phyloP scores from a whole-genome alignment of 148 eudicot genomes.

The Cornus suecica region DNA sequence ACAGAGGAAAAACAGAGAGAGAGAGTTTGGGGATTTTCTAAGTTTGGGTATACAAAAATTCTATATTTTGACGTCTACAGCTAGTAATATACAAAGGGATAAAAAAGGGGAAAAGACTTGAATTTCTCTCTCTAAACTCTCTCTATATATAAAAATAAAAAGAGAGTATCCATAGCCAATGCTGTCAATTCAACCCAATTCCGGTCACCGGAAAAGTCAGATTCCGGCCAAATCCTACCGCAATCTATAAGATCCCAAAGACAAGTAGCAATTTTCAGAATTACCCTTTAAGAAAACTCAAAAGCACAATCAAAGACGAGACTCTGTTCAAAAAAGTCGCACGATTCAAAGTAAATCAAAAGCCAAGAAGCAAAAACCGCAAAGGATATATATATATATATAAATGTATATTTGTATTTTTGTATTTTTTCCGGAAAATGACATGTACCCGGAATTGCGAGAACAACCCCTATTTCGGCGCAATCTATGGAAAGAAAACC shows the following conservation, averaged over 20 bases:
- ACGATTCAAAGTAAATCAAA: constrained; percentile 12
- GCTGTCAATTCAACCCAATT: background rate
- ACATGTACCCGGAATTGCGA: too few species aligned
- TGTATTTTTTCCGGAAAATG: too few species aligned
- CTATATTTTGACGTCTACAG: background rate
- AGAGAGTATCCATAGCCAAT: background rate
- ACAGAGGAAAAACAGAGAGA: constrained; percentile 20
- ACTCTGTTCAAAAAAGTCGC: too few species aligned
- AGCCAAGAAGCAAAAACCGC: background rate
- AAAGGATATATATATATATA: too few species aligned
- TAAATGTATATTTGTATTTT: too few species aligned
- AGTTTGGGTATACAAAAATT: background rate
- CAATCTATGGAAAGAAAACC: too few species aligned
- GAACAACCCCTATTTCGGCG: too few species aligned
- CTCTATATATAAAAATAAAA: background rate
- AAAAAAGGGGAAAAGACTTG: background rate
- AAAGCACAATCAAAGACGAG: background rate
- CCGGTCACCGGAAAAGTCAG: background rate
- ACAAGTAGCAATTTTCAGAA: too few species aligned
- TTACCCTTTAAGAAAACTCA: too few species aligned
- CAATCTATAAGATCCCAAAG: background rate
- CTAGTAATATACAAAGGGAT: background rate
- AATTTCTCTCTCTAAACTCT: background rate
- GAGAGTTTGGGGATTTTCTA: constrained; percentile 32
- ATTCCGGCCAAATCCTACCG: background rate